These are phyloP conservation scores for Scheffersomyces parashehatae DNA, from an alignment of 1,139 yeast species.

Conservation along the genomic window DNA sequence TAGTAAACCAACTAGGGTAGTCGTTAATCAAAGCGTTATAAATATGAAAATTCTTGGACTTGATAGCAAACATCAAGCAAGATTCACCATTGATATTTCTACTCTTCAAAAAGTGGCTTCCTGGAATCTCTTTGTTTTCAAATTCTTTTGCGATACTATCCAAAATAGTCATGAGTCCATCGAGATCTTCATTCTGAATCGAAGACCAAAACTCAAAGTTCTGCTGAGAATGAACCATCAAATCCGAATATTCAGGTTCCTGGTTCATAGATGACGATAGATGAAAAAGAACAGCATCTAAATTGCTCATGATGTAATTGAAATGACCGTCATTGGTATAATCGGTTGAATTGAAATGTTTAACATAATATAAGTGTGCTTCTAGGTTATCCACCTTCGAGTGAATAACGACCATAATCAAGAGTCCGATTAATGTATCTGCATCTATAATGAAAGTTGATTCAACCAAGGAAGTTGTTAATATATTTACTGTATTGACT, in stretches of 20 bases:
- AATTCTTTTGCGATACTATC: constrained; percentile 13
- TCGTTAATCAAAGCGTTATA: constrained; percentile 49
- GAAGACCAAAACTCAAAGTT: constrained; percentile 60
- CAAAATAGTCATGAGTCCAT: constrained; percentile 19
- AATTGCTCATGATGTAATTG: constrained; percentile 60
- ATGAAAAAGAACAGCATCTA: constrained; percentile 79
- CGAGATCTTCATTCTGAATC: constrained; percentile 38
- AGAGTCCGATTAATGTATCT: constrained; percentile 72
- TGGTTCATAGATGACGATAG: constrained; percentile 34
- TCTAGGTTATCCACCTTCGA: constrained; percentile 60
- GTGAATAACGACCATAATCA: constrained; percentile 71
- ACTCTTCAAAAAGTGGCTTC: constrained; percentile 47
- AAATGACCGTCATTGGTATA: constrained; percentile 35
- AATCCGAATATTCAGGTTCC: constrained; percentile 32
- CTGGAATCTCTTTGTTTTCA: constrained; percentile 22
- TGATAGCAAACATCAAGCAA: constrained; percentile 54
- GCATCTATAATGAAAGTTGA: constrained; percentile 58
- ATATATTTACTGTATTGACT: constrained; percentile 50
- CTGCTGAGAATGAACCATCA: constrained; percentile 43
- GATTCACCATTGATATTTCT: constrained; percentile 70
- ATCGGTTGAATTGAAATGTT: constrained; percentile 50
- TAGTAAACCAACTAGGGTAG: constrained; percentile 49
- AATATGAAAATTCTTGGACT: constrained; percentile 39
- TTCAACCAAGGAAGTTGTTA: constrained; percentile 36
- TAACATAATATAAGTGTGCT: constrained; percentile 66